Evolutionary conservation across 495 filamentous ascomycete species (phyloP).

Genomic region (Penicillium nucicola): DNA sequence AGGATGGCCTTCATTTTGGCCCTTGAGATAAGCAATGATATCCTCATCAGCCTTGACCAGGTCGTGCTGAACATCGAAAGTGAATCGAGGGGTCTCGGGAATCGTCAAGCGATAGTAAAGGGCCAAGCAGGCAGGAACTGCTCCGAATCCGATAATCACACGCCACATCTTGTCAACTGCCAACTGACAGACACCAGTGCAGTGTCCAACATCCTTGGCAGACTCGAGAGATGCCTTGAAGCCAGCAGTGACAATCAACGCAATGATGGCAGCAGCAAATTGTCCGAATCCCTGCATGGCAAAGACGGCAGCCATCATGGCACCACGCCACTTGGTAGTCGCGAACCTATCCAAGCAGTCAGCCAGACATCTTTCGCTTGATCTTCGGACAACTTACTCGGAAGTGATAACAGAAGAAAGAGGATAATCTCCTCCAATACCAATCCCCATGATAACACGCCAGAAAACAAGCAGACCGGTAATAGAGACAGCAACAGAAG

Average conservation of each 20-base stretch:
- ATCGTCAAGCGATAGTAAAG: constrained; percentile 88
- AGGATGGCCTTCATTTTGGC: constrained; percentile 54
- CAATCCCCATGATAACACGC: constrained; percentile 81
- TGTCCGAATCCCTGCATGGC: constrained; percentile 82
- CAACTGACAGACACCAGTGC: constrained; percentile 60
- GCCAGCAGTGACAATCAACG: constrained; percentile 66
- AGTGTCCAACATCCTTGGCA: constrained; percentile 45
- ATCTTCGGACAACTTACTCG: constrained; percentile 47
- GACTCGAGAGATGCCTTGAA: constrained; percentile 66
- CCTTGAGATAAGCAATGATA: constrained; percentile 59
- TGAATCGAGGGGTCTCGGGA: constrained; percentile 79
- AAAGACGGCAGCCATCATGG: constrained; percentile 87
- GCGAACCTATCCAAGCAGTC: constrained; percentile 55
- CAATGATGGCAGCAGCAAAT: constrained; percentile 65
- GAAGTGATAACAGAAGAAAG: constrained; percentile 82
- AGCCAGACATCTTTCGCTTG: not conserved
- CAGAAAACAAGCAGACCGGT: constrained; percentile 83
- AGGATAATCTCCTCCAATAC: constrained; percentile 86
- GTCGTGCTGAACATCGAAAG: constrained; percentile 75
- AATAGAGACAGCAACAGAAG: constrained; percentile 66
- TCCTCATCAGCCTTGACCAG: constrained; percentile 66
- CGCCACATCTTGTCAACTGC: constrained; percentile 90
- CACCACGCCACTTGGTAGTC: constrained; percentile 79
- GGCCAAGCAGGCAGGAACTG: constrained; percentile 72
- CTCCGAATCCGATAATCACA: constrained; percentile 71